Percentiles rank a stretch among this genome's conserved stretches.
Conservation (phyloP, 192 early-diverging fungal species). For the Mortierella hygrophila region DNA sequence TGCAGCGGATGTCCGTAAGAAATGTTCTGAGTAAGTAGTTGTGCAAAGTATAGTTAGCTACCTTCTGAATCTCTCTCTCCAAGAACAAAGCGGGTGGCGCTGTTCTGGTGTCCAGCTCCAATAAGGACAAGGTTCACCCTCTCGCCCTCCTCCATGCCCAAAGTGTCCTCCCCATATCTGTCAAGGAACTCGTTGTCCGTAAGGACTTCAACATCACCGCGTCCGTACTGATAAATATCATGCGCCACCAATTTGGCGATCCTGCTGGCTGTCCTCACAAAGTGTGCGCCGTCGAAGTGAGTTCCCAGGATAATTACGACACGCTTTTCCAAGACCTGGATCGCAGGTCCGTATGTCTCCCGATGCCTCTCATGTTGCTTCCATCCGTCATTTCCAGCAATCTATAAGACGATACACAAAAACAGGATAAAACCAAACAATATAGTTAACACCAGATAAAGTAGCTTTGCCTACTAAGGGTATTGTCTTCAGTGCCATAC, state of each 20-base stretch:
- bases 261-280: slow-evolving; percentile 51
- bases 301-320: slow-evolving; percentile 32
- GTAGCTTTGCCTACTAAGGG: background rate
- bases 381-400: slow-evolving; percentile 30
- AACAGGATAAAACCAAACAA: background rate
- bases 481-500: too few relatives aligned
- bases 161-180: slow-evolving; percentile 39
- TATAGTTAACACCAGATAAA: background rate
- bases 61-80: slow-evolving; percentile 58
- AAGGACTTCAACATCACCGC: slow-evolving; percentile 70
- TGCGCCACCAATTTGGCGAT: slow-evolving; percentile 69
- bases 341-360: slow-evolving; percentile 76
- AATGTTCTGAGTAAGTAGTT: background rate
- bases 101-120: slow-evolving; percentile 71
- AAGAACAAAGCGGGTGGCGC: slow-evolving; percentile 57
- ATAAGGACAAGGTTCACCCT: slow-evolving; percentile 71
- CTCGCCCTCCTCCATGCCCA: background rate
- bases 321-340: slow-evolving; percentile 39
- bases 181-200: slow-evolving; percentile 66
- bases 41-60: slow-evolving; percentile 43
- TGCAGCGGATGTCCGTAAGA: background rate
- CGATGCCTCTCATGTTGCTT: slow-evolving; percentile 62
- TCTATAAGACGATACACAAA: background rate
- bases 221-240: slow-evolving; percentile 75
- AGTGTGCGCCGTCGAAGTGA: background rate